Conservation (phyloP, 148 eudicot species). For the Rhododendron simsii region DNA sequence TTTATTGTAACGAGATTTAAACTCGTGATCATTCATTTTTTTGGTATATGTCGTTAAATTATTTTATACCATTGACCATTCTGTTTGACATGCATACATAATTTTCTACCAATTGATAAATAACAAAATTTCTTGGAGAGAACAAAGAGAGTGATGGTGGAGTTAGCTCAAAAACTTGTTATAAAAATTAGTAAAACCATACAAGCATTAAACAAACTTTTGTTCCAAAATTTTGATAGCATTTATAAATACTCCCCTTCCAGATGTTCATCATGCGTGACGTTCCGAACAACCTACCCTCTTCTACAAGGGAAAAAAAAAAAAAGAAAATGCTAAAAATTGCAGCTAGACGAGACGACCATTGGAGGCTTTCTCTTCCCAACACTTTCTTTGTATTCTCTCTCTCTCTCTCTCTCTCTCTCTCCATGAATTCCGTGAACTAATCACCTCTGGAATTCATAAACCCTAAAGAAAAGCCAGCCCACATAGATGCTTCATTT, state of each 20-base stretch:
- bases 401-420: neutral
- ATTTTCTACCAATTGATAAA: no score
- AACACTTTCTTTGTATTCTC: neutral
- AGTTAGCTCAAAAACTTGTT: neutral
- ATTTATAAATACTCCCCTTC: no score
- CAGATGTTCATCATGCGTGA: neutral
- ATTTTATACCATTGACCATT: neutral
- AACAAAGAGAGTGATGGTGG: neutral
- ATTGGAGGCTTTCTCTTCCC: neutral
- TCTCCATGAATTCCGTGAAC: neutral
- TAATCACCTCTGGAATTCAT: neutral
- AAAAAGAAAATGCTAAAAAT: neutral
- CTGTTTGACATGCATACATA: no score
- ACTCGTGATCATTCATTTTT: no score
- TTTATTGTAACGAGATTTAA: no score
- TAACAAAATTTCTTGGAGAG: no score
- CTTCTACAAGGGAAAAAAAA: neutral
- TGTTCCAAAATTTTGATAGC: no score
- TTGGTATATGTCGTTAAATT: neutral
- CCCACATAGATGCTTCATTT: neutral
- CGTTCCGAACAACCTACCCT: neutral
- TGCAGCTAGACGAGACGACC: neutral
- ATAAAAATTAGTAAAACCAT: no score
- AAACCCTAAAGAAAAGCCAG: neutral
- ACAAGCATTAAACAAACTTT: no score